Evolutionary conservation across 2,329 filamentous ascomycete genomes (phyloP), one percentile per base, ranked within the genome.

Genomic region (Neofusicoccum sp.): DNA sequence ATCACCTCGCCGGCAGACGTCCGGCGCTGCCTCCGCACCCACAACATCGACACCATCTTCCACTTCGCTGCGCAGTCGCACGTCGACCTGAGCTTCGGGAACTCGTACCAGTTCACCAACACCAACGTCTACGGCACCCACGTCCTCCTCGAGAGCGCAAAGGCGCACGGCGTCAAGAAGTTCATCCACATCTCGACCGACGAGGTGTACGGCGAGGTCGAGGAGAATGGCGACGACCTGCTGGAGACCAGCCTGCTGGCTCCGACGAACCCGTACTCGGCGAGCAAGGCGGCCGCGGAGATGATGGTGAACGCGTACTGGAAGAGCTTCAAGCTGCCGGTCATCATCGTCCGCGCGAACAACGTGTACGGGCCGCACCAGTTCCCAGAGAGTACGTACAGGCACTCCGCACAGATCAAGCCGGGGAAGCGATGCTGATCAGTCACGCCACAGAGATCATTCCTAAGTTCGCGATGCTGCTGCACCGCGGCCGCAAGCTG

Each of bases 21-120:
- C 2, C 82, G 90, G 66, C 84, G 85, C 69, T 91, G 88, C 72
- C 83, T 94, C 71, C 84, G 89, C 73, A 84, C 86, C 65, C 82
- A 92, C 78, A 83, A 85, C 37, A 89, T 94, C 69, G 91, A 94
- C 73, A 92, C 90, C 59, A 84, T 95, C 65, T 87, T 94, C 75
- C 91, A 94, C 76, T 93, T 95, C 71, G 91, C 91, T 3, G 91
- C 91, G n/a, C 89, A 93, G 77, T 92, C 89, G 6, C 91, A 94
- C 72, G 91, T 95, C 56, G 90, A 94, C 70, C 77, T 92, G 69
- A 92, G 89, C 72, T 95, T 95, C 71, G 89, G 89, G 56, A 92
- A 94, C 77, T 92, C 90, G 8, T 92, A 92, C 74, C 84, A 87
- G 60, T 94, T 94, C 77, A 93, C 90, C 0, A 87, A 88, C 69